Evolutionary conservation across 441 rosid genomes (phyloP).

Genomic region (Brassica balearica): DNA sequence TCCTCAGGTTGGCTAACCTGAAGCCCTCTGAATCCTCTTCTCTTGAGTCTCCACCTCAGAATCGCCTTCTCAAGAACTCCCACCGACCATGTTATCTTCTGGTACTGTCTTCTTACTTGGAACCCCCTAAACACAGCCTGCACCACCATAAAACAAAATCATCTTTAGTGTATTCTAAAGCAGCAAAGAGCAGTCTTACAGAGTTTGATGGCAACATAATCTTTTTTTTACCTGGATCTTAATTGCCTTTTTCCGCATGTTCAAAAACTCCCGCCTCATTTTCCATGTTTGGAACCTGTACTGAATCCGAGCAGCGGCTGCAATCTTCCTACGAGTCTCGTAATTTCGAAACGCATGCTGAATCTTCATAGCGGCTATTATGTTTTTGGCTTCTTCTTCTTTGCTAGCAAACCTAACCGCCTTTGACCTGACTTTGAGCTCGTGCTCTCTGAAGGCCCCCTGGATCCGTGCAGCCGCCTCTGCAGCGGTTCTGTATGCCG

Average conservation of each 20-base stretch:
- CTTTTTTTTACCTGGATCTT: conserved; percentile 70
- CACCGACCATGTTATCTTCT: conserved; percentile 90
- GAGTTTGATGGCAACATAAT: neutral
- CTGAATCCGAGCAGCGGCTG: conserved; percentile 89
- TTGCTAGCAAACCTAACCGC: conserved; percentile 57
- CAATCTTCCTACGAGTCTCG: conserved; percentile 70
- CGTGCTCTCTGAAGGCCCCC: conserved; percentile 83
- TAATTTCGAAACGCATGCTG: conserved; percentile 88
- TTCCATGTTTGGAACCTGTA: conserved; percentile 92
- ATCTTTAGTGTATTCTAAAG: neutral
- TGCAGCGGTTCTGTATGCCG: conserved; percentile 88
- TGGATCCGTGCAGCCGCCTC: conserved; percentile 97
- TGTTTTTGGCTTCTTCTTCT: conserved; percentile 80
- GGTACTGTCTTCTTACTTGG: conserved; percentile 84
- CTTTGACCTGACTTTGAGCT: conserved; percentile 63
- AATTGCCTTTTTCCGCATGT: conserved; percentile 73
- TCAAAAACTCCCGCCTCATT: conserved; percentile 71
- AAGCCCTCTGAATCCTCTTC: conserved; percentile 94
- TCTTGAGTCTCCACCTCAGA: conserved; percentile 93
- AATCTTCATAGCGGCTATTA: conserved; percentile 92
- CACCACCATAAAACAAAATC: conserved; percentile 21
- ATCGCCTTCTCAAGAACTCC: conserved; percentile 94
- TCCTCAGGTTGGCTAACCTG: conserved; percentile 44
- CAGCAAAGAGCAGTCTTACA: neutral
- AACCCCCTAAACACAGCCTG: conserved; percentile 90